These are phyloP conservation scores for Misopates orontium DNA, from an alignment of 257 asterid genomes.

Conservation along the genomic window DNA sequence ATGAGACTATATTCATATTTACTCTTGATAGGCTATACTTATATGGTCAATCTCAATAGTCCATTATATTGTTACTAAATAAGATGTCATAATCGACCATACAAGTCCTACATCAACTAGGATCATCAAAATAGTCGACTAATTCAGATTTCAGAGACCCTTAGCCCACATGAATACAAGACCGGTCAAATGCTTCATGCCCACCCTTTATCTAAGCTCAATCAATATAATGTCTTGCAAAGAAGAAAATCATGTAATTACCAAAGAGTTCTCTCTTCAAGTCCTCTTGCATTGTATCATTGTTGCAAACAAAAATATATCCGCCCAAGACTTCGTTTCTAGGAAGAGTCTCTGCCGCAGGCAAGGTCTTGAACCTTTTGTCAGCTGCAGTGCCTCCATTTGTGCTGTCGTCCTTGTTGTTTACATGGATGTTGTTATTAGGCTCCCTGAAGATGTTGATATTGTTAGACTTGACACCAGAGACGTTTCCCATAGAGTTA, in stretches of 20 bases:
- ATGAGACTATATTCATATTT: too few relatives aligned
- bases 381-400: conserved; percentile 59
- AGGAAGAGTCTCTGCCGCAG: conserved; percentile 91
- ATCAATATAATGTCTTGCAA: background rate
- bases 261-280: conserved; percentile 88
- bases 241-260: conserved; percentile 33
- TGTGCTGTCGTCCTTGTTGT: conserved; percentile 46
- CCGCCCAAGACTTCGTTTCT: conserved; percentile 95
- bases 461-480: conserved; percentile 52
- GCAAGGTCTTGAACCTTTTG: conserved; percentile 94
- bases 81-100: too few relatives aligned
- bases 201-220: background rate
- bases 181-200: background rate
- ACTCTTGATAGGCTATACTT: too few relatives aligned
- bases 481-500: conserved; percentile 43
- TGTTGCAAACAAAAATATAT: conserved; percentile 94
- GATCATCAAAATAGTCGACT: too few relatives aligned
- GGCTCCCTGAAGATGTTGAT: conserved; percentile 54
- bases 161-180: too few relatives aligned
- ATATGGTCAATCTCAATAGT: too few relatives aligned
- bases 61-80: too few relatives aligned
- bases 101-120: too few relatives aligned
- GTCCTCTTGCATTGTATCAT: conserved; percentile 97
- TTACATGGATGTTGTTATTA: conserved; percentile 29
- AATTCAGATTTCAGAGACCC: too few relatives aligned